Evolutionary conservation across 495 filamentous ascomycete genomes (phyloP), one percentile per base, ranked within the genome.

Genomic region (Podospora comata): DNA sequence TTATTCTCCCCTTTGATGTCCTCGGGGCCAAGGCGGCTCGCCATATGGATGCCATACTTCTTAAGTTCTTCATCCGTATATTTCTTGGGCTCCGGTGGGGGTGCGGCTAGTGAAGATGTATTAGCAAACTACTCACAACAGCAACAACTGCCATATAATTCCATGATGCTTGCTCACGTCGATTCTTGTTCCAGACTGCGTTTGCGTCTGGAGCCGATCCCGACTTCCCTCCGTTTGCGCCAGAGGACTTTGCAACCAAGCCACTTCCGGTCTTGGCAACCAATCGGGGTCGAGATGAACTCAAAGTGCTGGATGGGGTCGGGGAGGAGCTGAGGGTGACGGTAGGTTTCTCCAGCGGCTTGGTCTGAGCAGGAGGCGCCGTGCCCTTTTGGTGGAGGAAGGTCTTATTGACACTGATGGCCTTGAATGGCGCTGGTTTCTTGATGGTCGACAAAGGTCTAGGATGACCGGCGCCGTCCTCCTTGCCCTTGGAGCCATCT

Each of bases 131-230:
- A 65, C 75, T 67, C 68, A 67, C 56, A 20, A 63, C 20, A 28
- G 59, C 18, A 23, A 64, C 60, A 23, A 48, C 63, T 18, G 27
- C 9, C 30, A 32, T 4, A 30, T 5, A 4, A 48, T 4, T 39
- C 9, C 63, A 55, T 13, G 28, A 39, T 27, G 60, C 34, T 53
- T 62, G 55, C 77, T 73, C 61, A 97, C 94, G 93, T 84, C 91
- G 86, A 75, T 99, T 99, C 79, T 94, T 97, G 77, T 98, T 99
- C 95, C 95, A 99, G 26, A 99, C 95, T 80, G 89, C 80, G 83
- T 88, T 76, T 80, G 89, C 76, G 78, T 96, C 85, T 16, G 84
- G 84, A 16, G 79, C 79, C 13, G 39, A 48, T 48, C 39, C 39
- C 56, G 80, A 65, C 83, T 87, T 89, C 81, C 78, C 82, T 7